Evolutionary conservation across 176 grass and related monocot species (phyloP).

Genomic region (Paspalum vaginatum): DNA sequence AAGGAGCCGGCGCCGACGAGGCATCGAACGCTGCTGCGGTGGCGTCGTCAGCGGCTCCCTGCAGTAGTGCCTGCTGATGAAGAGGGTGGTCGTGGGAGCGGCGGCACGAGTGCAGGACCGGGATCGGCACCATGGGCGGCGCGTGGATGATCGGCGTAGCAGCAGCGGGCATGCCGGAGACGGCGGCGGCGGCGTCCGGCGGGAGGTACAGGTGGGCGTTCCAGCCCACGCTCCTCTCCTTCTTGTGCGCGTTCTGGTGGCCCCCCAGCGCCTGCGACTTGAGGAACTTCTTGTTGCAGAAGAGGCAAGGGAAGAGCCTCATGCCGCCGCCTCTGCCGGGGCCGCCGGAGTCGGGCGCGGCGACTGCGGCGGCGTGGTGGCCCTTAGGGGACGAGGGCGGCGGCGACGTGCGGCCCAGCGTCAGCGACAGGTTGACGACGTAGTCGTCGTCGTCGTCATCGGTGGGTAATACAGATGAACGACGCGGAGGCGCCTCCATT

Average conservation of each 20-base stretch:
- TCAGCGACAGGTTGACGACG: slow-evolving; percentile 50
- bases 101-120: slow-evolving; percentile 53
- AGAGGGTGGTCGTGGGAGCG: not conserved
- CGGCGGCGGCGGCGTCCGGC: not conserved
- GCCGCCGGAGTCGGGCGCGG: not conserved
- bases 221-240: slow-evolving; percentile 75
- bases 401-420: slow-evolving; percentile 22
- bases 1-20: not conserved
- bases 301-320: slow-evolving; percentile 93
- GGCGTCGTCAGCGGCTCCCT: not conserved
- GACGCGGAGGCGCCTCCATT: slow-evolving; percentile 32
- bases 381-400: not conserved
- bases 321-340: slow-evolving; percentile 25
- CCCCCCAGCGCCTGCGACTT: slow-evolving; percentile 96
- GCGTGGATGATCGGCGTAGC: slow-evolving; percentile 10
- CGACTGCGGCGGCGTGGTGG: not conserved
- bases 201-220: slow-evolving; percentile 75
- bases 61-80: not conserved
- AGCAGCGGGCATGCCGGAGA: not conserved
- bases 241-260: slow-evolving; percentile 98
- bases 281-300: slow-evolving; percentile 99
- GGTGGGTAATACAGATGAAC: not conserved
- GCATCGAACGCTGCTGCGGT: not conserved
- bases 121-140: slow-evolving; percentile 12
- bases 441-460: not conserved